Evolutionary conservation across 2,329 filamentous ascomycete genomes (phyloP).

Genomic region (Acephala macrosclerotiorum): DNA sequence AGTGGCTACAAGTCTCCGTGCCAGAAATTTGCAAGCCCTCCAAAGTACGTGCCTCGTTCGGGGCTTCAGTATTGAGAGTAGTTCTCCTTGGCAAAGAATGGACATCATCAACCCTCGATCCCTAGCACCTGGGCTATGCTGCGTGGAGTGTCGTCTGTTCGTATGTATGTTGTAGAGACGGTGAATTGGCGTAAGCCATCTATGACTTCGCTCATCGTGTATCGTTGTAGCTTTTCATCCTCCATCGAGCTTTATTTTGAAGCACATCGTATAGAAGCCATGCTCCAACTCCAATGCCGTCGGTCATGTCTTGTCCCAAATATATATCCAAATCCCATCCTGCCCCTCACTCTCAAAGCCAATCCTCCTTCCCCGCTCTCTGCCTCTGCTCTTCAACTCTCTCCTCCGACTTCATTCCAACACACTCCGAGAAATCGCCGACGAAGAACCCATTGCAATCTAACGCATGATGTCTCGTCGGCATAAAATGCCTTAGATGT

Average conservation of each 20-base stretch:
- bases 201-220: neutral
- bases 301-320: neutral
- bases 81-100: too few species aligned
- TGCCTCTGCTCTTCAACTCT: neutral
- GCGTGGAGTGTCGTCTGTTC: too few species aligned
- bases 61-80: too few species aligned
- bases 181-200: neutral
- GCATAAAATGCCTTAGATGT: constrained; percentile 33
- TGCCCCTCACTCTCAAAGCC: constrained; percentile 15
- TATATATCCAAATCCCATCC: constrained; percentile 12
- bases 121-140: too few species aligned
- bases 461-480: constrained; percentile 16
- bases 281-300: neutral
- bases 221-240: neutral
- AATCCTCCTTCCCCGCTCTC: constrained; percentile 18
- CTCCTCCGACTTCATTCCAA: neutral
- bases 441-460: constrained; percentile 23
- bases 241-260: neutral
- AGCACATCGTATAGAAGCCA: neutral
- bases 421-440: constrained; percentile 18
- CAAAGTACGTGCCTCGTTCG: too few species aligned
- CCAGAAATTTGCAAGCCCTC: too few species aligned
- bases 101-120: too few species aligned
- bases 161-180: too few species aligned
- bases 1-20: too few species aligned